These are phyloP conservation scores for carrot (Daucus carota) DNA, from an alignment of 129 eudicot species.

Conservation along the genomic window DH1_v3.0 NC_030384.2:47009501-47010000, in stretches of 20 bases:
- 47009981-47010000: neutral
- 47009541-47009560: slow-evolving; percentile 53
- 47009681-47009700: slow-evolving; percentile 1
- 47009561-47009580: neutral
- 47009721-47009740: slow-evolving; percentile 4
- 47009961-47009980: neutral
- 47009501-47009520: slow-evolving; percentile 83
- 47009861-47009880: too few relatives aligned
- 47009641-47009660: neutral
- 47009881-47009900: neutral
- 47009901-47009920: neutral
- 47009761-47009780: neutral
- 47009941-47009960: neutral
- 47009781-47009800: neutral
- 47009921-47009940: neutral
- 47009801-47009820: neutral
- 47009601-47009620: neutral
- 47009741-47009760: neutral
- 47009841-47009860: neutral
- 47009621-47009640: slow-evolving; percentile 1
- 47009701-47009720: slow-evolving; percentile 3
- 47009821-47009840: neutral
- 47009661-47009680: neutral
- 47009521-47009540: slow-evolving; percentile 45
- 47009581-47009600: neutral